Evolutionary conservation across 2,329 filamentous ascomycete species (phyloP).

Genomic region (Colletotrichum coccodes): DNA sequence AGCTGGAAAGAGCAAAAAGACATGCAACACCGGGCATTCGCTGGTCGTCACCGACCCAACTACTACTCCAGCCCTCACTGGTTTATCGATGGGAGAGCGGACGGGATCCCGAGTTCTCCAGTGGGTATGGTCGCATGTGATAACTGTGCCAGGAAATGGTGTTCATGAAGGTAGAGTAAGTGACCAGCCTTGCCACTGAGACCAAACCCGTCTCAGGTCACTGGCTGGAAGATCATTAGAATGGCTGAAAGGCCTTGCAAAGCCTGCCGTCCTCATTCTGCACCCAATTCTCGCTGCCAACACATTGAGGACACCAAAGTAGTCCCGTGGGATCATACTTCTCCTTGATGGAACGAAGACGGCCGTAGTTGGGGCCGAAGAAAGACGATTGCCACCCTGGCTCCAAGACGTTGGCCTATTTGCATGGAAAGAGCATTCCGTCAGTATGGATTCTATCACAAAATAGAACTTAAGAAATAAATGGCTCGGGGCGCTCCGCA

Average conservation of each 20-base stretch:
- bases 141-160: not conserved
- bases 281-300: not conserved
- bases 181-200: no score
- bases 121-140: not conserved
- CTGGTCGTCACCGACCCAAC: constrained; percentile 3
- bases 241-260: not conserved
- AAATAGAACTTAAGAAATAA: no score
- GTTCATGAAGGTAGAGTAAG: not conserved
- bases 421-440: not conserved
- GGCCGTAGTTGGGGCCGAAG: constrained; percentile 40
- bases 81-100: not conserved
- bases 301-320: constrained; percentile 9
- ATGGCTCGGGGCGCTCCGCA: no score
- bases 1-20: no score
- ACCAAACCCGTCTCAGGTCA: no score
- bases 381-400: constrained; percentile 40
- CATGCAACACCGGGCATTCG: no score
- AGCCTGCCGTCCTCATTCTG: not conserved
- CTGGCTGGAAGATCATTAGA: no score
- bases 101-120: not conserved
- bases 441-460: no score
- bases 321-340: constrained; percentile 39
- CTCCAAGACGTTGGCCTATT: not conserved
- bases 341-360: constrained; percentile 40
- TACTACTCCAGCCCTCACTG: constrained; percentile 1